These are phyloP conservation scores for Colletotrichum sp. DNA, from an alignment of 2,329 filamentous ascomycete genomes.

Conservation along the genomic window DNA sequence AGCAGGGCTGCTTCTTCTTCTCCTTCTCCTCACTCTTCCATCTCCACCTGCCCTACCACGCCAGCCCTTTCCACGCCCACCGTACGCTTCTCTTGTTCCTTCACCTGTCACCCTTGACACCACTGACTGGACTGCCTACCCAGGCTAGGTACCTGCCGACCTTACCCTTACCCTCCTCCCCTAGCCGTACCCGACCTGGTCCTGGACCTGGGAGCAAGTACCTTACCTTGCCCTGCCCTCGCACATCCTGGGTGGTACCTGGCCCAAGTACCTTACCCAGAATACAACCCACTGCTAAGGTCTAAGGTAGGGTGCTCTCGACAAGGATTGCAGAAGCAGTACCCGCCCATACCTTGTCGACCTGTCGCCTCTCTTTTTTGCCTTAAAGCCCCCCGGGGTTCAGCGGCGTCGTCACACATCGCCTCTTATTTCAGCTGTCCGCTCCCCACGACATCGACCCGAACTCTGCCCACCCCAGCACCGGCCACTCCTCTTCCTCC, in stretches of 20 bases:
- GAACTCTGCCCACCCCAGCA: slow-evolving; percentile 2
- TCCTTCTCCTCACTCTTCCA: background rate
- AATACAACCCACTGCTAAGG: background rate
- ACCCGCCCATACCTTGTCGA: background rate
- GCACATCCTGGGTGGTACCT: background rate
- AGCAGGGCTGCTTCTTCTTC: background rate
- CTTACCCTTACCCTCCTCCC: background rate
- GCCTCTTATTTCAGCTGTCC: slow-evolving; percentile 21
- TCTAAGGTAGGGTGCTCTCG: background rate
- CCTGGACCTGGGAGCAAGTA: background rate
- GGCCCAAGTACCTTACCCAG: slow-evolving; percentile 4
- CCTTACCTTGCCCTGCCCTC: background rate
- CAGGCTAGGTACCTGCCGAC: background rate
- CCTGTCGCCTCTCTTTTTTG: slow-evolving; percentile 9
- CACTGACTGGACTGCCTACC: background rate
- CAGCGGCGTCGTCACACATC: slow-evolving; percentile 8
- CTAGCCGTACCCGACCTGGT: background rate
- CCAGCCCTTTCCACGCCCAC: background rate
- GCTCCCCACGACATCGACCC: background rate
- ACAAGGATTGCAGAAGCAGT: background rate
- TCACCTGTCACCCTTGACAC: background rate
- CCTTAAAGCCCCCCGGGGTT: slow-evolving; percentile 1
- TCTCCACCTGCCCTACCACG: background rate
- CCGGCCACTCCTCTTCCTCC: slow-evolving; percentile 11
- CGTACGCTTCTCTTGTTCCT: background rate